Conservation (phyloP, 305 asterid genomes). For the Fraxinus paxiana region DNA sequence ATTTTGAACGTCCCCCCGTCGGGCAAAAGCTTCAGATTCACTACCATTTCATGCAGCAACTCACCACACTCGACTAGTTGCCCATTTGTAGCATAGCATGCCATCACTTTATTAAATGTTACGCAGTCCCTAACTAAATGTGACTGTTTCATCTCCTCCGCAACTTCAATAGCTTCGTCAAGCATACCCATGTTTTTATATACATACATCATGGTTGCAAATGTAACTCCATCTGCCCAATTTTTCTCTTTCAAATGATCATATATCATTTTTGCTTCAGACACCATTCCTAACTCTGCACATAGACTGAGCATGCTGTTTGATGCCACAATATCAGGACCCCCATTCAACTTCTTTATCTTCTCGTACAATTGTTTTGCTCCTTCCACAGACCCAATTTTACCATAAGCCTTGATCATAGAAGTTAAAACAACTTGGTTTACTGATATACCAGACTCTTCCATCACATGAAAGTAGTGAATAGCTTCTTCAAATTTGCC, state of each 20-base stretch:
- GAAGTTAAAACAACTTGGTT: slow-evolving; percentile 72
- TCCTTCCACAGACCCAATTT: slow-evolving; percentile 70
- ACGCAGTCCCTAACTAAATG: slow-evolving; percentile 56
- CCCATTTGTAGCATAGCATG: slow-evolving; percentile 72
- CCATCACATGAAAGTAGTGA: slow-evolving; percentile 57
- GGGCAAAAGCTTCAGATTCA: slow-evolving; percentile 47
- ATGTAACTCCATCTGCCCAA: slow-evolving; percentile 69
- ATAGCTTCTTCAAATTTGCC: slow-evolving; percentile 70
- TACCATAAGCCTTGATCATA: slow-evolving; percentile 79
- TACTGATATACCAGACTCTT: slow-evolving; percentile 54
- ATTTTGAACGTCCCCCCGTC: slow-evolving; percentile 67
- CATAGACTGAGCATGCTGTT: slow-evolving; percentile 74
- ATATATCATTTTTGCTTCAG: slow-evolving; percentile 64
- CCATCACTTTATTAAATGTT: slow-evolving; percentile 66
- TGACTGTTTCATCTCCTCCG: slow-evolving; percentile 62
- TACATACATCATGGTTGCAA: slow-evolving; percentile 77
- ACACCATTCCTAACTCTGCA: slow-evolving; percentile 73
- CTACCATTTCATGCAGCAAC: slow-evolving; percentile 73
- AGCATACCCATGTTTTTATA: slow-evolving; percentile 92
- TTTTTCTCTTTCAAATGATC: slow-evolving; percentile 41
- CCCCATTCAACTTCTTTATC: slow-evolving; percentile 58
- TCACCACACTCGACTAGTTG: slow-evolving; percentile 68
- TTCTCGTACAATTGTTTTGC: slow-evolving; percentile 62
- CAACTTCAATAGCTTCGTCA: slow-evolving; percentile 72
- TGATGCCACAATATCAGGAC: slow-evolving; percentile 82